These are phyloP conservation scores for Picochlorum costavermella DNA, from an alignment of 139 green algal genomes.

Conservation along the genomic window DNA sequence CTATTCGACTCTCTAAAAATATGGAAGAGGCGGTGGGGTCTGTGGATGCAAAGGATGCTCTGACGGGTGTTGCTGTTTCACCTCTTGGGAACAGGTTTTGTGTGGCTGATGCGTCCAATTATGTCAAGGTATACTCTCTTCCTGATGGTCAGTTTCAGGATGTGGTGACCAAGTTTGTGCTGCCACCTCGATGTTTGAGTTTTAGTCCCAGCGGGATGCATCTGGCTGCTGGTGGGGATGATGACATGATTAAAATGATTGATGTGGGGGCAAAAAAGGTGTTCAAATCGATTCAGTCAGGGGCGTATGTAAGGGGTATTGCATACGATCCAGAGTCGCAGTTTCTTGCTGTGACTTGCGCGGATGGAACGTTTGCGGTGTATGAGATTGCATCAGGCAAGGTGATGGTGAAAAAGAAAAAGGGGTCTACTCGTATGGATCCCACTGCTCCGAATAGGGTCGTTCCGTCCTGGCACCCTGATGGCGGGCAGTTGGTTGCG, in stretches of 20 bases:
- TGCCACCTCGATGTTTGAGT: constrained; percentile 54
- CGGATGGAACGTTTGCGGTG: constrained; percentile 53
- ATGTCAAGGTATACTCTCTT: constrained; percentile 47
- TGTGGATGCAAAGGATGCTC: background rate
- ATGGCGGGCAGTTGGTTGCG: constrained; percentile 56
- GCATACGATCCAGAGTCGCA: constrained; percentile 70
- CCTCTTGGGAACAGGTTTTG: constrained; percentile 27
- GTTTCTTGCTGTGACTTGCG: constrained; percentile 48
- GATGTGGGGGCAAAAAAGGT: constrained; percentile 41
- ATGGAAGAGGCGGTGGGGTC: constrained; percentile 18
- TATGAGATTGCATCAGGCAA: constrained; percentile 47
- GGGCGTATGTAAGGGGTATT: constrained; percentile 54
- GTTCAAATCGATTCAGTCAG: constrained; percentile 32
- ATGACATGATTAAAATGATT: constrained; percentile 69
- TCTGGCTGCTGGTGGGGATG: constrained; percentile 70
- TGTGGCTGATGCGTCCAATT: constrained; percentile 38
- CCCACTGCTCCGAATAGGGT: constrained; percentile 8
- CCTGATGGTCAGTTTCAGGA: constrained; percentile 33
- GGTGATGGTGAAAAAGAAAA: constrained; percentile 15
- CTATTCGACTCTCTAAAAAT: constrained; percentile 12
- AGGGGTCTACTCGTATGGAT: constrained; percentile 31
- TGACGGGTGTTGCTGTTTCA: constrained; percentile 16
- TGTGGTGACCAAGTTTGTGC: constrained; percentile 58
- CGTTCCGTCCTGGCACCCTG: constrained; percentile 54
- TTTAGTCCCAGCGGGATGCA: constrained; percentile 49